Percentiles rank a stretch among this genome's conserved stretches.
Evolutionary conservation across 352 stramenopile genomes (phyloP).

Genomic region (Pythium phragmiticola): DNA sequence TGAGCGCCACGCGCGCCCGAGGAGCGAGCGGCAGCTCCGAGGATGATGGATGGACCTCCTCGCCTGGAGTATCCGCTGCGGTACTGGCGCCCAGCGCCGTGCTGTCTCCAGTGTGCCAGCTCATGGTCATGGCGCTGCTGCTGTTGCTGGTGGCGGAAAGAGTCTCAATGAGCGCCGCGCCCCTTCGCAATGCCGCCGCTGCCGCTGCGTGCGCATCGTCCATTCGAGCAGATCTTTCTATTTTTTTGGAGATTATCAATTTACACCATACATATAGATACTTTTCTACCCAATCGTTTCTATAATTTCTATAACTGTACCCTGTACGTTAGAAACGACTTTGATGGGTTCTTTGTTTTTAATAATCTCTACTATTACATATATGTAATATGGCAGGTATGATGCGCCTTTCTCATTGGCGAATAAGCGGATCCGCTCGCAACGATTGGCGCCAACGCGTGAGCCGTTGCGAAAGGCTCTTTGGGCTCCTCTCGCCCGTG

Average conservation of each 20-base stretch:
- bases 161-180: not conserved
- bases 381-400: slow-evolving; percentile 10
- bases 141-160: not conserved
- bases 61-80: not conserved
- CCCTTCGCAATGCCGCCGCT: slow-evolving; percentile 8
- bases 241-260: not conserved
- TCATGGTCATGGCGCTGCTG: slow-evolving; percentile 18
- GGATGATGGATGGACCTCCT: not conserved
- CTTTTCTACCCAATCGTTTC: not conserved
- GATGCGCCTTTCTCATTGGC: slow-evolving; percentile 35
- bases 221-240: slow-evolving; percentile 25
- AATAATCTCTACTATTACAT: slow-evolving; percentile 14
- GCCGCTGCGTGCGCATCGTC: slow-evolving; percentile 12
- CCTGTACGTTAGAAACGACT: not conserved
- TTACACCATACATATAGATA: no score
- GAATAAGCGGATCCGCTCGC: slow-evolving; percentile 27
- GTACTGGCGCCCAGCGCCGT: not conserved
- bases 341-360: not conserved
- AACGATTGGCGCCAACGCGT: slow-evolving; percentile 44
- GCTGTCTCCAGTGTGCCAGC: slow-evolving; percentile 11
- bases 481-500: slow-evolving; percentile 2
- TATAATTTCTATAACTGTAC: slow-evolving; percentile 3
- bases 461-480: slow-evolving; percentile 13
- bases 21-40: not conserved
- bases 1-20: slow-evolving; percentile 74